Evolutionary conservation across 2,329 filamentous ascomycete species (phyloP).

Genomic region (Exutisphaerella laricina): DNA sequence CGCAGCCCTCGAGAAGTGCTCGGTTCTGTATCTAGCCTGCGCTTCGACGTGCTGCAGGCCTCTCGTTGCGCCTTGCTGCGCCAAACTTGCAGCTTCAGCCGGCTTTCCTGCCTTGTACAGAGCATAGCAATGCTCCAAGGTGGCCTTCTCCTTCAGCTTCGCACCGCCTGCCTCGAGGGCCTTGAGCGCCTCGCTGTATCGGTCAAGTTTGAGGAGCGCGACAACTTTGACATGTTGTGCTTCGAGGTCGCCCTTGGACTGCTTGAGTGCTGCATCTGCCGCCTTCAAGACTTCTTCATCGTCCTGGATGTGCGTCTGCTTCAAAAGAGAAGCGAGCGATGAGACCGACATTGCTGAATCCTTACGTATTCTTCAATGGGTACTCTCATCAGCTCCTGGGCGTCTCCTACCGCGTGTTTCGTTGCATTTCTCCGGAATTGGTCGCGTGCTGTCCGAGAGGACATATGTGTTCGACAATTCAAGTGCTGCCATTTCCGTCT

Average conservation of each 20-base stretch:
- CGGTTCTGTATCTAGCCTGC: slow-evolving; percentile 65
- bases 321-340: slow-evolving; percentile 49
- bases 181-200: slow-evolving; percentile 70
- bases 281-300: slow-evolving; percentile 67
- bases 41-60: slow-evolving; percentile 57
- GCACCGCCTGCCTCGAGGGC: slow-evolving; percentile 60
- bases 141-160: slow-evolving; percentile 55
- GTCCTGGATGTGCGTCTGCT: slow-evolving; percentile 58
- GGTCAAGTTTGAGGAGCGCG: slow-evolving; percentile 74
- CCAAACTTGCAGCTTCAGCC: slow-evolving; percentile 55
- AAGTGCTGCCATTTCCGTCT: too few species aligned
- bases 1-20: slow-evolving; percentile 64
- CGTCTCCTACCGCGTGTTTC: too few species aligned
- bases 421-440: too few species aligned
- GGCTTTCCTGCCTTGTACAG: slow-evolving; percentile 73
- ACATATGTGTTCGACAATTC: too few species aligned
- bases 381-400: slow-evolving; percentile 1
- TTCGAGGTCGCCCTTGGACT: slow-evolving; percentile 53
- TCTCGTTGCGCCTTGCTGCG: slow-evolving; percentile 38
- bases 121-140: slow-evolving; percentile 72
- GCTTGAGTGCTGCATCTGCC: slow-evolving; percentile 53
- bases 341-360: slow-evolving; percentile 12
- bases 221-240: slow-evolving; percentile 67
- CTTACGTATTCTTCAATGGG: background rate
- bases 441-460: too few species aligned